Base-by-base conservation (phyloP, 495 filamentous ascomycete genomes). In the Tuber borchii region DNA sequence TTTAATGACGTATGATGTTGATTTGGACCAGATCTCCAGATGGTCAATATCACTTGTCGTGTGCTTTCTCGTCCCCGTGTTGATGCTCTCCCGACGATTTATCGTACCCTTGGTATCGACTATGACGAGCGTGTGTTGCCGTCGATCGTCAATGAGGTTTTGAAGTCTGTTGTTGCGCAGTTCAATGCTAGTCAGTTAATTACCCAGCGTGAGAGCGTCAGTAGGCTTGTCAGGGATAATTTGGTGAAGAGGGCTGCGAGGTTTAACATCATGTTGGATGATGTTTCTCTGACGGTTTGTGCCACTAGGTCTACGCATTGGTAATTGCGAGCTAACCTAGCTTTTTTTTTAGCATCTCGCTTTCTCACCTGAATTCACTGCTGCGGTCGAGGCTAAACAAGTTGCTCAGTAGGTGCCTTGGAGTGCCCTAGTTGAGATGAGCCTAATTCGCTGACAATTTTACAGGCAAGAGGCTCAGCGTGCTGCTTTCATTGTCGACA, bases 41-140 rank as follows among this genome's bases (percentile, higher is more conserved):
- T 99, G 95, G 95, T 99, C 84, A 99, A 99, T 88, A 99, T 99
- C 85, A 99, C 96, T 83, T 99, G 95, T 86, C 96, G 95, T 94
- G 95, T 99, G 71, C 93, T 99, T 73, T 97, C 94, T 69, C 88
- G 93, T 83, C 95, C 95, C 76, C 90, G 92, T 51, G 87, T 98
- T 80, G 89, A 93, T 74, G 92, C 94, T 44, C 90, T 99, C 43
- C 95, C 95, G 8, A 92, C 95, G 84, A 98, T 99, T 80, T 99
- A 97, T 87, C 90, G 95, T 70, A 99, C 95, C 1, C 90, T 99
- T 16, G 95, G 95, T 44, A 91, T 90, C 69, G 95, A 99, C 86
- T 99, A 97, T 84, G 95, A 99, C 77, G 95, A 99, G 88, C 88
- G 95, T 69, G 93, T 99, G 56, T 89, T 99, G 74, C 95, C 95